Evolutionary conservation across 2,329 filamentous ascomycete species (phyloP).

Genomic region (Xylariaceae sp.): DNA sequence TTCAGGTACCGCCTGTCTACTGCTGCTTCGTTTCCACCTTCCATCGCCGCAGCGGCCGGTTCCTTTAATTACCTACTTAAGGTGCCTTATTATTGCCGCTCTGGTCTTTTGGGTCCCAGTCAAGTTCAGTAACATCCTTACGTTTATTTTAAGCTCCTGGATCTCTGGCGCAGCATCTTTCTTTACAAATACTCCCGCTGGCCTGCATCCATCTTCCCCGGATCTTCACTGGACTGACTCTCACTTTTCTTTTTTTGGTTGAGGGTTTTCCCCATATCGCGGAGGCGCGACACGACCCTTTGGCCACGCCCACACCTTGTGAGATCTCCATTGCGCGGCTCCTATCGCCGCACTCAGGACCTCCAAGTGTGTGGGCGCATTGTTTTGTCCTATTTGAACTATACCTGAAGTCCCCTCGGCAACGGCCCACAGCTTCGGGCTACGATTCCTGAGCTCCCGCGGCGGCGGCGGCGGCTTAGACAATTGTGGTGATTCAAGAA

Average conservation of each 20-base stretch:
- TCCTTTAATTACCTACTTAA: slow-evolving; percentile 17
- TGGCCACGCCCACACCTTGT: slow-evolving; percentile 7
- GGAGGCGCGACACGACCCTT: slow-evolving; percentile 15
- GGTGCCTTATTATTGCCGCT: slow-evolving; percentile 1
- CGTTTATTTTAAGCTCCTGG: slow-evolving; percentile 22
- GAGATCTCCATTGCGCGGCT: slow-evolving; percentile 11
- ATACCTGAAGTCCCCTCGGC: neutral
- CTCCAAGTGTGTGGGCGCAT: slow-evolving; percentile 4
- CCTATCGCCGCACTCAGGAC: slow-evolving; percentile 1
- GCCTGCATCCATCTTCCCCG: slow-evolving; percentile 24
- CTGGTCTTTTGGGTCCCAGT: slow-evolving; percentile 1
- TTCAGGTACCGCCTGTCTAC: slow-evolving; percentile 16
- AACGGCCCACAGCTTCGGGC: neutral
- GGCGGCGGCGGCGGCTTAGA: slow-evolving; percentile 5
- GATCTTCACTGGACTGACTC: slow-evolving; percentile 30
- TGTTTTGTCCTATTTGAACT: slow-evolving; percentile 8
- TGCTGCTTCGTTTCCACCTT: slow-evolving; percentile 16
- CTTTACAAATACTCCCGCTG: slow-evolving; percentile 29
- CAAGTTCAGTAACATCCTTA: slow-evolving; percentile 12
- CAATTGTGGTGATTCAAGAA: slow-evolving; percentile 7
- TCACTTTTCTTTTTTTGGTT: slow-evolving; percentile 29
- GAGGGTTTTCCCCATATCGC: slow-evolving; percentile 25
- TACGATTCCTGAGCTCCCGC: slow-evolving; percentile 5
- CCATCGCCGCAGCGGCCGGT: slow-evolving; percentile 12
- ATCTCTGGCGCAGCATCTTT: slow-evolving; percentile 33